Evolutionary conservation across 768 basidiomycete genomes (phyloP).

Genomic region (Mycena capillaripes): DNA sequence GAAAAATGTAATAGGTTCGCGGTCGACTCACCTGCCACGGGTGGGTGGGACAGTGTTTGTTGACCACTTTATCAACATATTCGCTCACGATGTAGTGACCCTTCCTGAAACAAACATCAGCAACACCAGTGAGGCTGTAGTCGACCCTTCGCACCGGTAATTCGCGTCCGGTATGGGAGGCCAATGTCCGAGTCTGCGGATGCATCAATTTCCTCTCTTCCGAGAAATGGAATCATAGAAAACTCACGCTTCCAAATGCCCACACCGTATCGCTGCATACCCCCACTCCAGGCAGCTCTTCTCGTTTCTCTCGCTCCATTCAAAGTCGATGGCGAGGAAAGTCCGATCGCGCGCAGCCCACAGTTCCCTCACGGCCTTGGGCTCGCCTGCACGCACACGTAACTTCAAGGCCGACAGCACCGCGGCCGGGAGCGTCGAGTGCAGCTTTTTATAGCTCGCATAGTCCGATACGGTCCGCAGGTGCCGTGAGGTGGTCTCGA

Average conservation of each 20-base stretch:
- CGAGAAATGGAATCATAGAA: not conserved
- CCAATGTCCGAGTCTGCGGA: conserved; percentile 74
- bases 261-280: conserved; percentile 84
- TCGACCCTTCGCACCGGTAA: conserved; percentile 69
- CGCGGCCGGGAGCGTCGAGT: conserved; percentile 79
- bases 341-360: conserved; percentile 82
- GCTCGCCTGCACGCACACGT: conserved; percentile 77
- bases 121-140: not conserved
- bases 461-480: conserved; percentile 80
- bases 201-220: not conserved
- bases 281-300: conserved; percentile 84
- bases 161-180: conserved; percentile 83
- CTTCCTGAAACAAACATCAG: conserved; percentile 55
- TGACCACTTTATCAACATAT: conserved; percentile 73
- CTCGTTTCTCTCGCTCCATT: conserved; percentile 81
- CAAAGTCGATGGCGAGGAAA: conserved; percentile 82
- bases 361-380: conserved; percentile 71
- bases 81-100: conserved; percentile 85
- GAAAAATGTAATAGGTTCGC: conserved; percentile 23
- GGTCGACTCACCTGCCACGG: conserved; percentile 76
- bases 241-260: conserved; percentile 77
- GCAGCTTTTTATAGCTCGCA: conserved; percentile 75
- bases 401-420: conserved; percentile 74
- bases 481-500: conserved; percentile 77
- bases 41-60: conserved; percentile 73